A percentile compares a stretch with the other conserved stretches of the same genome.
phyloP scores from a whole-genome alignment of 2,329 filamentous ascomycete genomes.

The Arthrobotrys sphaeroides region DNA sequence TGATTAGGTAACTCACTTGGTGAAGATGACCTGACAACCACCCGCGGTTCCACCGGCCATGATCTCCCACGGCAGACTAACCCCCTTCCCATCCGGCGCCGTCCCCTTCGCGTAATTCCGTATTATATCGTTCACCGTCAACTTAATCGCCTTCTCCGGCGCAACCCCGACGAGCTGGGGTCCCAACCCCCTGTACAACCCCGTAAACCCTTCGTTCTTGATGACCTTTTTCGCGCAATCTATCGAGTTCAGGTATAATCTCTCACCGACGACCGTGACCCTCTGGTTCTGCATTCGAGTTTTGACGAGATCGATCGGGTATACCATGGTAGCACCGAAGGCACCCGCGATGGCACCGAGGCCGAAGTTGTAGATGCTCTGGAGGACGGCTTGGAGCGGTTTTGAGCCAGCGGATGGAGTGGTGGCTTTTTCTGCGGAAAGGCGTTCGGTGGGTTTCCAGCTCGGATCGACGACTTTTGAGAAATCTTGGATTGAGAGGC shows the following conservation, averaged over 20 bases:
- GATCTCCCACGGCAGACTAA: conserved; percentile 77
- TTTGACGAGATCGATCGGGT: conserved; percentile 98
- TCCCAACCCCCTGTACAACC: conserved; percentile 91
- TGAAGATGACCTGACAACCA: conserved; percentile 82
- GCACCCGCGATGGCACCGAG: conserved; percentile 91
- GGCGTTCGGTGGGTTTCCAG: conserved; percentile 75
- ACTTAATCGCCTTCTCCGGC: conserved; percentile 99
- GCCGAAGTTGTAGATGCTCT: conserved; percentile 81
- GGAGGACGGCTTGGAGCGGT: conserved; percentile 62
- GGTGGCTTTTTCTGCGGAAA: conserved; percentile 63
- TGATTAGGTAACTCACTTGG: conserved; percentile 66
- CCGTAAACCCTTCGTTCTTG: conserved; percentile 86
- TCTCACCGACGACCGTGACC: conserved; percentile 79
- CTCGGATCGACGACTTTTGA: conserved; percentile 93
- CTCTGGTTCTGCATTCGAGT: conserved; percentile 98
- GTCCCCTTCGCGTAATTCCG: conserved; percentile 76
- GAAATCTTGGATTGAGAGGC: conserved; percentile 84
- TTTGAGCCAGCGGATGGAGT: conserved; percentile 64
- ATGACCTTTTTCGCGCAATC: conserved; percentile 95
- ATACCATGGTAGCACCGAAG: conserved; percentile 99
- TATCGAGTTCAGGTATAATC: conserved; percentile 94
- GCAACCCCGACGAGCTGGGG: conserved; percentile 96
- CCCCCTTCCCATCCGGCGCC: conserved; percentile 61
- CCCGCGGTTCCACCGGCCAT: conserved; percentile 89
- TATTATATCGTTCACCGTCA: conserved; percentile 96